Conservation (phyloP, 768 basidiomycete genomes). For the Astraeus odoratus region DNA sequence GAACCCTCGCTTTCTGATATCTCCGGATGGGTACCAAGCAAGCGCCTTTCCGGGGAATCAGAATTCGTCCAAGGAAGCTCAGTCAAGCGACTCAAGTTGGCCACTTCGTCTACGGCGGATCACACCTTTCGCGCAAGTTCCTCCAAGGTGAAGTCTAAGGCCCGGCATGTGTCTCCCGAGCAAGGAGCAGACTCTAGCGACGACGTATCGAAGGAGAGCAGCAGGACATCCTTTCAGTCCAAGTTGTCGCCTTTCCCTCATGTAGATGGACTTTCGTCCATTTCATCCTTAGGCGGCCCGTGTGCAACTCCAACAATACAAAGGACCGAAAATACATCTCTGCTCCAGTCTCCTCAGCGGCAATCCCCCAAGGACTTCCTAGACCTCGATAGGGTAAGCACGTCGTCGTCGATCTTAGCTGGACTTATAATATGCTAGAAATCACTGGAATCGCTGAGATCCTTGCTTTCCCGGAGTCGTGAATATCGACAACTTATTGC, state of each 20-base stretch:
- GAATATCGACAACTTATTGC: conserved; percentile 13
- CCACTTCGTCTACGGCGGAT: conserved; percentile 19
- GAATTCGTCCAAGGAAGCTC: conserved; percentile 9
- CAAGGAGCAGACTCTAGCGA: conserved; percentile 11
- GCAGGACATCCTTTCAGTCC: too few species aligned
- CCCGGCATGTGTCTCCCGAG: conserved; percentile 14
- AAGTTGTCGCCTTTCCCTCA: not conserved
- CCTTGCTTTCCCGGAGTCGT: conserved; percentile 18
- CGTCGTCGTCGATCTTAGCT: not conserved
- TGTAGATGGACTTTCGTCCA: not conserved
- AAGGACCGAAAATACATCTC: not conserved
- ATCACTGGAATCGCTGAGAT: conserved; percentile 22
- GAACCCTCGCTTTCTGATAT: conserved; percentile 7
- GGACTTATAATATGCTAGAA: conserved; percentile 11
- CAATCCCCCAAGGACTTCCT: not conserved
- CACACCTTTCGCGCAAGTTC: conserved; percentile 9
- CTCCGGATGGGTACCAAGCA: conserved; percentile 12
- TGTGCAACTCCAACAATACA: not conserved
- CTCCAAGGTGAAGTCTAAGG: conserved; percentile 5
- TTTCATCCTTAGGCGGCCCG: not conserved
- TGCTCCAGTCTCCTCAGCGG: conserved; percentile 5
- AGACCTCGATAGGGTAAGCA: not conserved
- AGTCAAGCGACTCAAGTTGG: conserved; percentile 28
- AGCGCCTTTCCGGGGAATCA: conserved; percentile 25
- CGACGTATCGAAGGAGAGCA: too few species aligned